Evolutionary conservation across 805 yeast genomes (phyloP).

Genomic region (Isabelozyma pseudorhagii): DNA sequence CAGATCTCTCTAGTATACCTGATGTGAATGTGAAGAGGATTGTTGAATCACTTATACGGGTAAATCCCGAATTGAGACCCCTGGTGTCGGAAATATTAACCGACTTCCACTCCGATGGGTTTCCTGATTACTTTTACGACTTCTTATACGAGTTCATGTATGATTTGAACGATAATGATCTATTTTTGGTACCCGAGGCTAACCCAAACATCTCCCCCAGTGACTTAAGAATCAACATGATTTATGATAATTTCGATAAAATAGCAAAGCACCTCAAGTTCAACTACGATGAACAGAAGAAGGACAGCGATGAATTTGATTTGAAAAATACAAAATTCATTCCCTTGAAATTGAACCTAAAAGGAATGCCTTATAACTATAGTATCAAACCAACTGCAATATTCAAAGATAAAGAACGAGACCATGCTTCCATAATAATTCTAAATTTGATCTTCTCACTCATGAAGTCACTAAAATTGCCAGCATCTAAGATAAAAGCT

Average conservation of each 20-base stretch:
- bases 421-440: constrained; percentile 54
- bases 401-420: constrained; percentile 17
- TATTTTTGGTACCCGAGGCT: constrained; percentile 9
- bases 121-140: constrained; percentile 67
- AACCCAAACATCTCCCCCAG: constrained; percentile 22
- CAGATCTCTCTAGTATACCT: constrained; percentile 57
- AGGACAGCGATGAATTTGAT: constrained; percentile 4
- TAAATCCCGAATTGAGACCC: constrained; percentile 60
- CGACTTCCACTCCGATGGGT: constrained; percentile 47
- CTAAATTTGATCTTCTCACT: constrained; percentile 58
- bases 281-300: constrained; percentile 10
- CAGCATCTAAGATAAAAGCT: constrained; percentile 61
- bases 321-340: constrained; percentile 3
- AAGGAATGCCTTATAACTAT: constrained; percentile 49
- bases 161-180: constrained; percentile 21
- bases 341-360: constrained; percentile 46
- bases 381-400: constrained; percentile 33
- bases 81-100: constrained; percentile 52
- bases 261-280: constrained; percentile 25
- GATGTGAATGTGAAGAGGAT: constrained; percentile 51
- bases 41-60: constrained; percentile 58
- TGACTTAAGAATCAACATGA: constrained; percentile 52
- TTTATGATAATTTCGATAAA: constrained; percentile 57
- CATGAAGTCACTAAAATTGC: constrained; percentile 56
- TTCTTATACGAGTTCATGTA: constrained; percentile 68